Percentiles rank a stretch among this genome's conserved stretches.
These are phyloP conservation scores for Picochlorum sp. DNA, from an alignment of 139 green algal species.

Conservation along the genomic window DNA sequence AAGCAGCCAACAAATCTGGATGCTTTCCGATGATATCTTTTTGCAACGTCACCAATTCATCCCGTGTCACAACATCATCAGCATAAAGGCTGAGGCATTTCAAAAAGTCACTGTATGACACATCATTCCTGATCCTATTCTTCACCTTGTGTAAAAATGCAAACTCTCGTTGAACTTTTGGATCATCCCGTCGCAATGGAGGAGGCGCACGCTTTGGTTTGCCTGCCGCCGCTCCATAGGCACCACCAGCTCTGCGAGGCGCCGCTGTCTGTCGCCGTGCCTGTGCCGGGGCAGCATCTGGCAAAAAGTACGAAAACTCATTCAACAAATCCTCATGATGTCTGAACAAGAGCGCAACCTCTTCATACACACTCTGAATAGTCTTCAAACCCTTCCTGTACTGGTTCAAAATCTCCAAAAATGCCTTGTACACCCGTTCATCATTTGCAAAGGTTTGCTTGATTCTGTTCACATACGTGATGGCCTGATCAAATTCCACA, in stretches of 20 bases:
- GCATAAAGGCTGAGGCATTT: constrained; percentile 93
- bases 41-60: constrained; percentile 73
- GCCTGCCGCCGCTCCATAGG: background rate
- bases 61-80: constrained; percentile 81
- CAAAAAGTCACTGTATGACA: constrained; percentile 87
- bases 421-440: constrained; percentile 98
- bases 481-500: constrained; percentile 98
- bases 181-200: constrained; percentile 17
- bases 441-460: constrained; percentile 88
- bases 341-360: constrained; percentile 89
- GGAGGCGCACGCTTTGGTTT: background rate
- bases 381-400: constrained; percentile 97
- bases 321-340: constrained; percentile 88
- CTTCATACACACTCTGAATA: constrained; percentile 92
- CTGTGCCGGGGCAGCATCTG: constrained; percentile 61
- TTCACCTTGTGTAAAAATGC: constrained; percentile 58
- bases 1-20: constrained; percentile 76
- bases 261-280: background rate
- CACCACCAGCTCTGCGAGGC: background rate
- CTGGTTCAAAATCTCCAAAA: constrained; percentile 99
- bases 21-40: constrained; percentile 80
- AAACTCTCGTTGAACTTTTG: constrained; percentile 51
- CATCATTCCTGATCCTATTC: constrained; percentile 27
- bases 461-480: constrained; percentile 99
- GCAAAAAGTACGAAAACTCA: constrained; percentile 99